phyloP scores from a whole-genome alignment of 1,139 yeast species.

The Saccharomyces hybrid region DNA sequence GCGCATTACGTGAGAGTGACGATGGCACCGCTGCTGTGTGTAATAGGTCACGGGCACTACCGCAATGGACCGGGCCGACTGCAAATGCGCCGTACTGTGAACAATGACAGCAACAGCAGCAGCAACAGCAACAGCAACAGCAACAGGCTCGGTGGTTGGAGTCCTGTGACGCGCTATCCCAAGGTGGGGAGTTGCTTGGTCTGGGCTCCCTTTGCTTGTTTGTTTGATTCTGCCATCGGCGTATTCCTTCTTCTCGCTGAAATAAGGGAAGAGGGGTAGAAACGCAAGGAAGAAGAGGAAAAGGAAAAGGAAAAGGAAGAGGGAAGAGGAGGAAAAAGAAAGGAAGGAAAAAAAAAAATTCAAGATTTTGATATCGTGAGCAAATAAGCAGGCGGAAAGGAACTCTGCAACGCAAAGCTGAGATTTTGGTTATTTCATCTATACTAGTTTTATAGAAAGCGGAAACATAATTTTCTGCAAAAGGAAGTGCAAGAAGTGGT shows the following conservation, averaged over 20 bases:
- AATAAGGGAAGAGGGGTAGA: slow-evolving; percentile 1
- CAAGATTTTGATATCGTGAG: neutral
- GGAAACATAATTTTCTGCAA: neutral
- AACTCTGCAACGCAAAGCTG: neutral
- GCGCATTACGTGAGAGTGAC: too few relatives aligned
- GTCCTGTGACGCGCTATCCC: too few relatives aligned
- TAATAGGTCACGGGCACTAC: too few relatives aligned
- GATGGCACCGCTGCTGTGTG: too few relatives aligned
- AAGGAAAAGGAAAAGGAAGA: neutral
- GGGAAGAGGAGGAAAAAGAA: neutral
- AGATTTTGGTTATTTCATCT: neutral
- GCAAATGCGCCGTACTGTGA: too few relatives aligned
- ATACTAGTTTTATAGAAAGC: neutral
- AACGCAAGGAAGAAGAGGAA: neutral
- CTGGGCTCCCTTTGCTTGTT: too few relatives aligned
- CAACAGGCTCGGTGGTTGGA: too few relatives aligned
- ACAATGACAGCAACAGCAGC: too few relatives aligned
- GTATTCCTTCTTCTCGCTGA: neutral
- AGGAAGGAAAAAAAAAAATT: neutral
- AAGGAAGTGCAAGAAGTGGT: neutral
- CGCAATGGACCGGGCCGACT: too few relatives aligned
- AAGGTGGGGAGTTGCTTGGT: too few relatives aligned
- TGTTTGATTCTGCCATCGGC: neutral
- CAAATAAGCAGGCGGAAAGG: neutral
- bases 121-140: too few relatives aligned